These are phyloP conservation scores for Tylopilus plumbeoviolaceoides DNA, from an alignment of 768 basidiomycete genomes.

Conservation along the genomic window DNA sequence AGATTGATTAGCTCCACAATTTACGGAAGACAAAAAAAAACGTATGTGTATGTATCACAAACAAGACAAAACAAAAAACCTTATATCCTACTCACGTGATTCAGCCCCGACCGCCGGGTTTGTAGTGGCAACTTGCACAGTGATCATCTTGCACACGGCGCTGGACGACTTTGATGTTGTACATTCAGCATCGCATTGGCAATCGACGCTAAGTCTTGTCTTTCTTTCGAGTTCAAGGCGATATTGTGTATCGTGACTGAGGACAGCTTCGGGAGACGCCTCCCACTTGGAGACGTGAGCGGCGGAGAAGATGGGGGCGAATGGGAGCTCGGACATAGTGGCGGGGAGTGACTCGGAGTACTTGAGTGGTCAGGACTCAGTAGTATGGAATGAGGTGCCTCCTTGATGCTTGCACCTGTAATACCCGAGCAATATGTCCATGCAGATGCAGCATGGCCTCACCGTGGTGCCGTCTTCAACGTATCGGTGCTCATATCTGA, in stretches of 20 bases:
- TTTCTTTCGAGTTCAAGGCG: not conserved
- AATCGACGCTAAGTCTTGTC: not conserved
- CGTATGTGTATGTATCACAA: too few species aligned
- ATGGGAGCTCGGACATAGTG: constrained; percentile 16
- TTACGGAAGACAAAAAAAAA: not conserved
- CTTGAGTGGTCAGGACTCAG: too few species aligned
- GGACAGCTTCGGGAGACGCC: constrained; percentile 4
- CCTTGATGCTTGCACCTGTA: not conserved
- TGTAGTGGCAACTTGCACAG: not conserved
- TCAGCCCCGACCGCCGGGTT: not conserved
- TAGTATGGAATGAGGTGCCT: not conserved
- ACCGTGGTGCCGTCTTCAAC: not conserved
- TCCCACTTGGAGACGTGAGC: constrained; percentile 29
- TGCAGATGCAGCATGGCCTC: constrained; percentile 12
- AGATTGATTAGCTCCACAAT: not conserved
- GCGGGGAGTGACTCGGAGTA: too few species aligned
- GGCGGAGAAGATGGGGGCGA: constrained; percentile 31
- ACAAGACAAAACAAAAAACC: not conserved
- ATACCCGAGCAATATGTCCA: not conserved
- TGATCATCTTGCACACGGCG: not conserved
- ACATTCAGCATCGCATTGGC: not conserved
- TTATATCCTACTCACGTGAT: too few species aligned
- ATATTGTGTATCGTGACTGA: not conserved
- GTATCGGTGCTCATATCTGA: not conserved
- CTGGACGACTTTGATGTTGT: not conserved